Evolutionary conservation across 2,329 filamentous ascomycete species (phyloP), one percentile per base, ranked within the genome.

Genomic region (Penicillium sclerotiorum): DNA sequence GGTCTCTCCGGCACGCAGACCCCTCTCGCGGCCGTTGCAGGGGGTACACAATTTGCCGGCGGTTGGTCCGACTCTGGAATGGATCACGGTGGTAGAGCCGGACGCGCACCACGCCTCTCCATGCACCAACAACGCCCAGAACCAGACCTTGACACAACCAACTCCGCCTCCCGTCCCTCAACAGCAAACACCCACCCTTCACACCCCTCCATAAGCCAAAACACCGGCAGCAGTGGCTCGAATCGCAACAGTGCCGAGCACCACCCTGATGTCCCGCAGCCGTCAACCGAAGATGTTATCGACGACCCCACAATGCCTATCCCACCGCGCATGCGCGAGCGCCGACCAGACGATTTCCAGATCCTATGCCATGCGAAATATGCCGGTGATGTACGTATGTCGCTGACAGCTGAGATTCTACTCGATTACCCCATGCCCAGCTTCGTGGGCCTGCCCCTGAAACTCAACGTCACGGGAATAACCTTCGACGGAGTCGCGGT

Each of bases 351-450:
- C 57, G 94, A 99, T 65, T 80, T 96, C 45, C 94, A 99, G 70
- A 88, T 95, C 41, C 88, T 97, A 5, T 93, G 95, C 64, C 87
- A 92, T 58, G 92, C 95, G 52, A 86, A 85, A 48, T 99, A 99
- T 71, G 83, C 87, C 2, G 94, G 94, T 25, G 88, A 96, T 65
- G 81, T 99, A 50, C 86, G 86, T 58, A 81, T 99, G 49, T 90
- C 91, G 53, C 79, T 99, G 42, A 97, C 94, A 20, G 92, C 94
- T 1, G 92, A 97, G 72, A 96, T 99, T 35, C 78, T 97, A 25
- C 85, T 99, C 27, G 94, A 99, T 72, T 99, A 99, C 69, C 94
- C 94, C 1, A 97, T 97, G 90, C 92, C 92, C 33, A 95, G 90
- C 75, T 99, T 99, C 65, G 93, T 97, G 2, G 91, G 92, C 11